Base-by-base conservation (phyloP, 441 rosid genomes). In the Pelargonium myrrhifolium region DNA sequence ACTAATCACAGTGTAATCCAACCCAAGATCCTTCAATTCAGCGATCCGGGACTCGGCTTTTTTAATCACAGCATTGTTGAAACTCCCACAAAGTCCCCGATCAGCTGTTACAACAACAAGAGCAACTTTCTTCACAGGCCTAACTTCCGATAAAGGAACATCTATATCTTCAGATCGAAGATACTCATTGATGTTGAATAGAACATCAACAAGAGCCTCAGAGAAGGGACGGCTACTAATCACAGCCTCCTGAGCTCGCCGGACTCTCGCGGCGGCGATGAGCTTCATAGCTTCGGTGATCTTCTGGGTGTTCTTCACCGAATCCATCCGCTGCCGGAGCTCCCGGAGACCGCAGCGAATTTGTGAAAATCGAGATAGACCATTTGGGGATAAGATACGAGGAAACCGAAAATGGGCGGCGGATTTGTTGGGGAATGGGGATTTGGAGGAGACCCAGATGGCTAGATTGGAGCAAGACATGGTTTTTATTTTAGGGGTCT, bases 281-380 rank as follows among this genome's bases (percentile, higher is more conserved):
- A 91, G 89, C 81, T 91, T 91, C 97, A 91, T 94, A 9, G 99
- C 97, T 74, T 94, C 97, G 0, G 99, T 94, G 86, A 91, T 88
- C 87, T 91, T 91, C 78, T 87, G 99, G 0, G 96, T 91, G 85
- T 81, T 88, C 79, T 87, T 89, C 53, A 91, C 97, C 0, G 97
- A 89, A 24, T 75, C 87, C 65, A 89, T 91, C 49, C 93, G 87
- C 15, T 77, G 81, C 62, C 93, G 74, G 37, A 92, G 88, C 70
- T 94, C 99, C 12, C 96, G 89, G 28, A 88, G 93, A 42, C 87
- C 78, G 28, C 96, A 81, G 12, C 80, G 92, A 81, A 91, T 75
- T 1, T 77, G 78, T 9, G 90, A 78, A 35, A 87, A 80, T 75
- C 85, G 83, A 17, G 95, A 79, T 10, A 73, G 79, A 64, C 15